Evolutionary conservation across 2,329 filamentous ascomycete genomes (phyloP).

Genomic region (Beauveria australis): DNA sequence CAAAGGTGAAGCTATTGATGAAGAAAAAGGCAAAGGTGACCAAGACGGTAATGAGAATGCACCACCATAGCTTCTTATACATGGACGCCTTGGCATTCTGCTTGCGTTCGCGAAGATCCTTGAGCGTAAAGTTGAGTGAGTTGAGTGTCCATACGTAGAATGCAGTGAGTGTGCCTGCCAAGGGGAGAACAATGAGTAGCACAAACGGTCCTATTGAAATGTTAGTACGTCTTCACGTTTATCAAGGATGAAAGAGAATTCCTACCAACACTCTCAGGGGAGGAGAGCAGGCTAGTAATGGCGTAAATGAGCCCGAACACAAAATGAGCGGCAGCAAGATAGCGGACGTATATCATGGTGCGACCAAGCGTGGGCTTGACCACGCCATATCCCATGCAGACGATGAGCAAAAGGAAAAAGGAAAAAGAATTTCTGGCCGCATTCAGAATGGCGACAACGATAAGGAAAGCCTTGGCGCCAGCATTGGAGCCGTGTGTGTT

Average conservation of each 20-base stretch:
- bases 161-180: constrained; percentile 84
- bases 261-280: constrained; percentile 72
- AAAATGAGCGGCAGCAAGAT: constrained; percentile 87
- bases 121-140: constrained; percentile 88
- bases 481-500: constrained; percentile 76
- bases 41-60: constrained; percentile 82
- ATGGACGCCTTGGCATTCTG: constrained; percentile 88
- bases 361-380: constrained; percentile 88
- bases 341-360: constrained; percentile 89
- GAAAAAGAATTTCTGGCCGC: constrained; percentile 95
- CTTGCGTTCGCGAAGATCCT: constrained; percentile 89
- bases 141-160: constrained; percentile 99
- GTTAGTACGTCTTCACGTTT: constrained; percentile 15
- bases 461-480: constrained; percentile 76
- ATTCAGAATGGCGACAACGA: constrained; percentile 87
- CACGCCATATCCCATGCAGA: constrained; percentile 98
- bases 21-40: constrained; percentile 99
- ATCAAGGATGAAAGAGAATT: background rate
- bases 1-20: constrained; percentile 93
- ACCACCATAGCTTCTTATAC: constrained; percentile 99
- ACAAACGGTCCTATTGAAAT: constrained; percentile 63
- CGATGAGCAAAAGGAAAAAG: constrained; percentile 94
- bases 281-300: constrained; percentile 79
- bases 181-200: constrained; percentile 83
- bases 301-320: constrained; percentile 91